These are phyloP conservation scores for Naganishia onofrii DNA, from an alignment of 768 basidiomycete genomes.

Conservation along the genomic window DNA sequence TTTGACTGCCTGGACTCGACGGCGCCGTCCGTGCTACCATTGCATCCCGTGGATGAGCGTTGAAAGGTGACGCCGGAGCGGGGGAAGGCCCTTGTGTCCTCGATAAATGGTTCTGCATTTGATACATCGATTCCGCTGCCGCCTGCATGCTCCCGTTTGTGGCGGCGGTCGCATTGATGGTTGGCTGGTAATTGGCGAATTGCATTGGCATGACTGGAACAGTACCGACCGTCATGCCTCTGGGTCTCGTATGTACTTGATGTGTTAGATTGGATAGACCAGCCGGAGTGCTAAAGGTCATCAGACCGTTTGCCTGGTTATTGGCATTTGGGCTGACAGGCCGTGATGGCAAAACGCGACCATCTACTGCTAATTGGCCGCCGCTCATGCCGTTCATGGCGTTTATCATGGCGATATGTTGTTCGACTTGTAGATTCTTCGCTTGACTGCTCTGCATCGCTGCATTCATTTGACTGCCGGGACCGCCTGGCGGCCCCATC, in stretches of 20 bases:
- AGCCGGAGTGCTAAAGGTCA: conserved; percentile 13
- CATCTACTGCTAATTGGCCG: conserved; percentile 5
- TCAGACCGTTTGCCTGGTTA: conserved; percentile 4
- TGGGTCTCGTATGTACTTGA: background rate
- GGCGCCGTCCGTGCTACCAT: conserved; percentile 50
- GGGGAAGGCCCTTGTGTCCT: conserved; percentile 37
- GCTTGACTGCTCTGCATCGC: conserved; percentile 10
- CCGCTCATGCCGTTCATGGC: conserved; percentile 17
- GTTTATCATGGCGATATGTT: conserved; percentile 50
- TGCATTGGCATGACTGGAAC: conserved; percentile 15
- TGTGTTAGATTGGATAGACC: conserved; percentile 3
- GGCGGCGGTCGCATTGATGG: background rate
- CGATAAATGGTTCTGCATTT: conserved; percentile 40
- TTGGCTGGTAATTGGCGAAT: background rate
- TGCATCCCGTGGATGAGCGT: conserved; percentile 41
- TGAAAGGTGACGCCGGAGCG: conserved; percentile 3
- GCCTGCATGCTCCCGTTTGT: conserved; percentile 2
- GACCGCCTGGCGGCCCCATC: background rate
- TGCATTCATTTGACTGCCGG: background rate
- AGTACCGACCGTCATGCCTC: conserved; percentile 21
- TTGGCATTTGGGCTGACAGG: background rate
- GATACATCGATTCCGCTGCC: conserved; percentile 8
- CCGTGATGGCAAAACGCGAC: background rate
- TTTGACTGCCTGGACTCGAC: conserved; percentile 43
- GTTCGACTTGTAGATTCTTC: conserved; percentile 45